These are phyloP conservation scores for Aureobasidium sp. DNA, from an alignment of 2,329 filamentous ascomycete species.

Conservation along the genomic window DNA sequence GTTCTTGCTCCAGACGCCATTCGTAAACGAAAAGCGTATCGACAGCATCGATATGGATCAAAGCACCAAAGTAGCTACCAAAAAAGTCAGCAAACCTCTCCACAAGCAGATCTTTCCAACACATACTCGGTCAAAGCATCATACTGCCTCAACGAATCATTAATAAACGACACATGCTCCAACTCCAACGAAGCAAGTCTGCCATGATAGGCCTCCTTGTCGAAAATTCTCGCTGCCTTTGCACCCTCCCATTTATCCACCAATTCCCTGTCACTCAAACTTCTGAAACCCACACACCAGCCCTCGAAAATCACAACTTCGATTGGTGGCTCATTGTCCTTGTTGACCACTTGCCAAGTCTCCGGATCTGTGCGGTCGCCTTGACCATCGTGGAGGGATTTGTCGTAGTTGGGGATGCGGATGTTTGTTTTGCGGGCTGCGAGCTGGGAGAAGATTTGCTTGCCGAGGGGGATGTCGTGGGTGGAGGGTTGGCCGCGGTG, in stretches of 20 bases:
- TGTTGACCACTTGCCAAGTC: slow-evolving; percentile 53
- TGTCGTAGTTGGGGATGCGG: slow-evolving; percentile 71
- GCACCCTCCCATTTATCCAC: slow-evolving; percentile 46
- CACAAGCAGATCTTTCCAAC: background rate
- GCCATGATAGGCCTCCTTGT: slow-evolving; percentile 41
- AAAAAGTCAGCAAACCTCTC: background rate
- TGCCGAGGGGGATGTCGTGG: slow-evolving; percentile 63
- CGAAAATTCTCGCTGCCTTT: slow-evolving; percentile 34
- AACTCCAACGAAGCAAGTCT: slow-evolving; percentile 47
- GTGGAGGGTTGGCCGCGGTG: slow-evolving; percentile 77
- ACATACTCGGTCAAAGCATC: slow-evolving; percentile 47
- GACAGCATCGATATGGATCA: slow-evolving; percentile 64
- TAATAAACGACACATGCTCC: slow-evolving; percentile 49
- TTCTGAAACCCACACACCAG: slow-evolving; percentile 80
- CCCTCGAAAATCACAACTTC: slow-evolving; percentile 75
- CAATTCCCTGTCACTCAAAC: slow-evolving; percentile 47
- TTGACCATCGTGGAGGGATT: slow-evolving; percentile 64
- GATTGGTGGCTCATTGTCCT: slow-evolving; percentile 33
- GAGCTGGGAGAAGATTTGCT: slow-evolving; percentile 53
- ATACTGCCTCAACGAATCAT: slow-evolving; percentile 49
- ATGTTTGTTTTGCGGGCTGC: slow-evolving; percentile 41
- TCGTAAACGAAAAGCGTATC: slow-evolving; percentile 68
- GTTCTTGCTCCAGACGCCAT: slow-evolving; percentile 78
- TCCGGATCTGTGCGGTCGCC: slow-evolving; percentile 61
- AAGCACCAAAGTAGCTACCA: slow-evolving; percentile 47